phyloP scores from a whole-genome alignment of 306 rosid species.

The Quercus variabilis region DNA sequence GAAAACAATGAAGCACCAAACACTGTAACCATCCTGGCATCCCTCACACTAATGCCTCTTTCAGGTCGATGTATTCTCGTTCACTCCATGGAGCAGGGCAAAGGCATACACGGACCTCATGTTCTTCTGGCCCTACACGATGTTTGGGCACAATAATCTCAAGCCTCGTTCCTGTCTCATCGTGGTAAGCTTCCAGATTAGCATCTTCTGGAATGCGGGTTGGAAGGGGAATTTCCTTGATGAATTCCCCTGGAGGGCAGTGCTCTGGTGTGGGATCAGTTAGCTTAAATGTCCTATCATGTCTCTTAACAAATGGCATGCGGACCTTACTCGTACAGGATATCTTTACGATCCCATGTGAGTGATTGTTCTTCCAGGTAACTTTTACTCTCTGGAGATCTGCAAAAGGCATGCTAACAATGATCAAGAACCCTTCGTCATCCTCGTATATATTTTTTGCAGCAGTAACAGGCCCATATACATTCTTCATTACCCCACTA shows the following conservation, averaged over 20 bases:
- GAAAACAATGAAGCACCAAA: constrained; percentile 22
- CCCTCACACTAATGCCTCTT: constrained; percentile 16
- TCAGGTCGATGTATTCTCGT: constrained; percentile 54
- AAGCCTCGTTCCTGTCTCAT: constrained; percentile 56
- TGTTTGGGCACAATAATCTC: constrained; percentile 62
- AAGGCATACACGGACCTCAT: constrained; percentile 57
- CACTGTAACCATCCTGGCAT: constrained; percentile 14
- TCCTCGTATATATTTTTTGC: constrained; percentile 63
- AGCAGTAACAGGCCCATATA: constrained; percentile 52
- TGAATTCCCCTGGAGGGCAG: constrained; percentile 61
- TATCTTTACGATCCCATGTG: constrained; percentile 56
- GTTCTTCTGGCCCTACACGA: constrained; percentile 54
- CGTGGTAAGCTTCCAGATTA: constrained; percentile 57
- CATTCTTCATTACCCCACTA: constrained; percentile 50
- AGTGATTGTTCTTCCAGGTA: constrained; percentile 56
- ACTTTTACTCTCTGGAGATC: constrained; percentile 62
- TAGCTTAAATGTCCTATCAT: constrained; percentile 59
- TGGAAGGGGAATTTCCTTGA: constrained; percentile 54
- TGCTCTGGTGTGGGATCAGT: constrained; percentile 58
- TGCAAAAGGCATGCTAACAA: constrained; percentile 53
- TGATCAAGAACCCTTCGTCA: constrained; percentile 50
- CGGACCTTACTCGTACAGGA: constrained; percentile 55
- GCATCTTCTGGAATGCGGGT: constrained; percentile 65
- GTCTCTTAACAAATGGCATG: constrained; percentile 47
- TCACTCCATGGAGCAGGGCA: constrained; percentile 50